A percentile compares a stretch with the other conserved stretches of the same genome.
These are phyloP conservation scores for Fusarium lateritium DNA, from an alignment of 2,329 filamentous ascomycete species.

Conservation along the genomic window DNA sequence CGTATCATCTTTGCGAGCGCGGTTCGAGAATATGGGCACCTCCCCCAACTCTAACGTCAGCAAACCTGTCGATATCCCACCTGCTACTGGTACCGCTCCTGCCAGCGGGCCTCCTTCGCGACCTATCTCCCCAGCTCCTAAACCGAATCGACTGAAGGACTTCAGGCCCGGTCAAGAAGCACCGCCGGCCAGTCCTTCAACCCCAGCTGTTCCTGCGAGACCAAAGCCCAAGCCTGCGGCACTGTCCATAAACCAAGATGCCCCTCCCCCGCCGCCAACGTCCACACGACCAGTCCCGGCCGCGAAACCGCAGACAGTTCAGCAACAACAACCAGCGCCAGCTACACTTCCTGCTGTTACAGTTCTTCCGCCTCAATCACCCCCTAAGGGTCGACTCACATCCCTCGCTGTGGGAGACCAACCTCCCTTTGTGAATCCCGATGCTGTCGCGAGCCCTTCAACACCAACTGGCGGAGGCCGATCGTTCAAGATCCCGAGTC, in stretches of 20 bases:
- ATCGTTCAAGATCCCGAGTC: conserved; percentile 68
- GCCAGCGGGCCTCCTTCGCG: conserved; percentile 48
- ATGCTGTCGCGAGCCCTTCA: conserved; percentile 58
- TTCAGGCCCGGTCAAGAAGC: conserved; percentile 57
- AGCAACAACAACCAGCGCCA: conserved; percentile 39
- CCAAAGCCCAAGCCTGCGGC: conserved; percentile 49
- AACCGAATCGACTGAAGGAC: conserved; percentile 61
- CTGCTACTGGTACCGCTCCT: conserved; percentile 44
- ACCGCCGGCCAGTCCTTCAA: conserved; percentile 52
- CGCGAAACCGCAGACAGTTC: conserved; percentile 44
- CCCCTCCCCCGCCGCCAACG: conserved; percentile 41
- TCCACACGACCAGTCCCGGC: conserved; percentile 47
- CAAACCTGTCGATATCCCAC: conserved; percentile 41
- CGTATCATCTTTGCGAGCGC: conserved; percentile 84
- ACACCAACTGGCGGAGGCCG: conserved; percentile 61
- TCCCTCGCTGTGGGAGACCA: conserved; percentile 58
- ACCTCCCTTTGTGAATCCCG: conserved; percentile 64
- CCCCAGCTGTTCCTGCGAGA: conserved; percentile 52
- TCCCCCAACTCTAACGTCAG: conserved; percentile 39
- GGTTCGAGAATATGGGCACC: conserved; percentile 80
- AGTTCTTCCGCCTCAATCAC: conserved; percentile 79
- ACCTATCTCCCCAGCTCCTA: conserved; percentile 59
- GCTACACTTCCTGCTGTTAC: conserved; percentile 74
- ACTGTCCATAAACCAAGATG: conserved; percentile 42
- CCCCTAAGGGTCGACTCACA: conserved; percentile 65